A percentile compares a stretch with the other conserved stretches of the same genome.
These are phyloP conservation scores for Thalassiosira livingstoniorum DNA, from an alignment of 352 stramenopile genomes.

Conservation along the genomic window DNA sequence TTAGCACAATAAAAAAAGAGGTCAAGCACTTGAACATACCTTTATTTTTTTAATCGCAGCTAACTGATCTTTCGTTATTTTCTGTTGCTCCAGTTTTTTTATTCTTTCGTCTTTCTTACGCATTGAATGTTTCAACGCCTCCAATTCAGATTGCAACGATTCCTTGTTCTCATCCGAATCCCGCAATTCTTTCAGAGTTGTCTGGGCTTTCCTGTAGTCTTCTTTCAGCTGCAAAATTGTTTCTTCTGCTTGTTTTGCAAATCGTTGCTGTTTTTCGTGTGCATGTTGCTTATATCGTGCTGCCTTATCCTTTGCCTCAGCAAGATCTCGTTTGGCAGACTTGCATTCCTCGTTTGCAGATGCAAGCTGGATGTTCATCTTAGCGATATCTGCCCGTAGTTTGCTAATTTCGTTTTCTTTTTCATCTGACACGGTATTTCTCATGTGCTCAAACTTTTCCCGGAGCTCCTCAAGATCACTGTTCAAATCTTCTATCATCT, in stretches of 20 bases:
- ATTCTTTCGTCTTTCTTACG: constrained; percentile 79
- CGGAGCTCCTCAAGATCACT: constrained; percentile 56
- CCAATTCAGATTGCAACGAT: constrained; percentile 45
- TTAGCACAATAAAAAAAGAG: not conserved
- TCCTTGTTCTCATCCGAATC: constrained; percentile 25
- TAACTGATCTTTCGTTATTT: constrained; percentile 81
- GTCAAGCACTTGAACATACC: constrained; percentile 43
- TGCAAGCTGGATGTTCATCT: constrained; percentile 47
- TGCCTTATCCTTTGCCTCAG: constrained; percentile 44
- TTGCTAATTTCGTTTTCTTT: constrained; percentile 56
- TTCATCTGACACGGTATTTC: constrained; percentile 34
- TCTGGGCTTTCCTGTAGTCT: constrained; percentile 50
- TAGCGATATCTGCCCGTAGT: constrained; percentile 49
- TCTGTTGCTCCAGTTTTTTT: constrained; percentile 79
- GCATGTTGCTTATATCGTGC: constrained; percentile 30
- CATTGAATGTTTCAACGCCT: constrained; percentile 54
- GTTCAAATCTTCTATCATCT: constrained; percentile 52
- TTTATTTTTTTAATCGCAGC: constrained; percentile 80
- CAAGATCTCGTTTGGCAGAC: constrained; percentile 47
- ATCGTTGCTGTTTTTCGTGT: constrained; percentile 53
- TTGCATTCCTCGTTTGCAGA: constrained; percentile 41
- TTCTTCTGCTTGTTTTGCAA: constrained; percentile 43
- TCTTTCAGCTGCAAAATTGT: constrained; percentile 47
- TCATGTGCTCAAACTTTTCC: constrained; percentile 43
- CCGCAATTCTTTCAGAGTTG: constrained; percentile 8